Base-by-base conservation (phyloP, 2,329 filamentous ascomycete genomes). In the Magnaporthiopsis incrustans region DNA sequence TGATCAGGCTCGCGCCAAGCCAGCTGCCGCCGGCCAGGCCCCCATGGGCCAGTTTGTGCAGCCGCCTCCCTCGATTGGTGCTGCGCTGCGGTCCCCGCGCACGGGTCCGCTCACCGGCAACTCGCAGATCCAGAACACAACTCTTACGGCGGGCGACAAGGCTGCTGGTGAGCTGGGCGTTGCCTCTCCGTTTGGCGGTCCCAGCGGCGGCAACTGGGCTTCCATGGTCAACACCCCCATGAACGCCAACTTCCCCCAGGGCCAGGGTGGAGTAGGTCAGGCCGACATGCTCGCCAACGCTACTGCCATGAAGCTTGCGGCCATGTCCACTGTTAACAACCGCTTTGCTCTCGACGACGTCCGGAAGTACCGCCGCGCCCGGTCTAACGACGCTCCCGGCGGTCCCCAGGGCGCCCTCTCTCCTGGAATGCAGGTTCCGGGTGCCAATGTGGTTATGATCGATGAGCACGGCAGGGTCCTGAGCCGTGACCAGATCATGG, bases 271-370 rank as follows among this genome's bases (percentile, higher is more conserved):
- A 56, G 81, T 80, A 60, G 88, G 84, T 64, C 93, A 97, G 75
- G 93, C 92, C 22, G 95, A 99, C 72, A 98, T 98, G 94, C 90
- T 99, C 65, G 95, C 95, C 65, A 99, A 98, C 73, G 95, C 95
- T 32, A 98, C 95, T 22, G 95, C 95, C 27, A 99, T 99, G 95
- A 99, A 99, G 77, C 85, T 99, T 62, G 95, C 95, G 59, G 95
- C 95, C 25, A 82, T 99, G 59, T 98, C 94, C 6, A 99, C 95
- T 3, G 95, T 99, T 61, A 99, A 98, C 80, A 99, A 98, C 76
- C 90, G 95, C 57, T 97, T 99, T 71, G 93, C 95, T 63, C 82
- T 99, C 65, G 95, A 99, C 71, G 95, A 99, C 75, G 94, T 96
- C 67, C 91, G 93, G 72, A 98, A 98, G 78, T 98, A 95, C 77